Evolutionary conservation across 2,329 filamentous ascomycete genomes (phyloP), one percentile per base, ranked within the genome.

Genomic region (Cadophora sp.): DNA sequence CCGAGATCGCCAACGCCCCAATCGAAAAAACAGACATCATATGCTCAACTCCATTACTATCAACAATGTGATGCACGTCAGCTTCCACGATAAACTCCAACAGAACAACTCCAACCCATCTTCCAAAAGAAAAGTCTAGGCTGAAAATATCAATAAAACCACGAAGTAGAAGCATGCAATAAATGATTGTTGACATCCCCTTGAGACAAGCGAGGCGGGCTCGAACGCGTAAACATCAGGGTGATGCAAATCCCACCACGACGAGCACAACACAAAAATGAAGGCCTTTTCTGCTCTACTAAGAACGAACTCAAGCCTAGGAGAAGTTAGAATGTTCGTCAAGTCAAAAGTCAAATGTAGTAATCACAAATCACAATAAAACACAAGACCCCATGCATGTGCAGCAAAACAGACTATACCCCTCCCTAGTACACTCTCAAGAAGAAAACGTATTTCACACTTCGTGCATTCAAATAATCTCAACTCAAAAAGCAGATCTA

Each of bases 111-210:
- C 43, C 16, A n/a, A 2, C 41, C 3, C 13, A n/a, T 4, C 11
- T 43, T 43, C 6, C 11, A 43, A 43, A 18, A 43, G 11, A 43
- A 43, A 14, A 11, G 11, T 3, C 9, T 43, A 4, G 41, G 41
- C 14, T 13, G 18, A 43, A 18, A 43, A 18, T 8, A 45, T 45
- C 16, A 18, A 45, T n/a, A 53, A 13, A 20, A 9, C 18, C 5
- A 39, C 2, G 33, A 36, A 1, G 4, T 11, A 13, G 20, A 41
- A 8, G 14, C n/a, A n/a, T 11, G n/a, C 33, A 56, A 22, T 8
- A 56, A 43, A 58, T 58, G 33, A 41, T 58, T 58, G 55, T 43
- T 58, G 39, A 58, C 36, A 58, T 58, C n/a, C 55, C 11, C 20
- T 20, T 43, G 55, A 24, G 33, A 39, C 24, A 58, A 58, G 55